Percentiles rank a stretch among this genome's conserved stretches.
phyloP scores from a whole-genome alignment of 345 rosid species.

The Aquilaria malaccensis region DNA sequence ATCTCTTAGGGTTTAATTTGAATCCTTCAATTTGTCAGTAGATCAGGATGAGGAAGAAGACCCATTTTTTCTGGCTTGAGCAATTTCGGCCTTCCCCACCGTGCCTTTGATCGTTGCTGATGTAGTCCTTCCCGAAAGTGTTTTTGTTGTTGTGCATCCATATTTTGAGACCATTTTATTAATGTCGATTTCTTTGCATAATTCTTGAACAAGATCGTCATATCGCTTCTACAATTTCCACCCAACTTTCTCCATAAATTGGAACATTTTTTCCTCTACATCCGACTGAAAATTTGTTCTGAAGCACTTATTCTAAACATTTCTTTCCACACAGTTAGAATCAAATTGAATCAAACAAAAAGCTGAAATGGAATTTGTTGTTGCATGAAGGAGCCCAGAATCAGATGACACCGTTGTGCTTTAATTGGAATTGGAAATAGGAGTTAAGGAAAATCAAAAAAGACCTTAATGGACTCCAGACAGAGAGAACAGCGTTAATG shows the following conservation, averaged over 20 bases:
- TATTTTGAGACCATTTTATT: slow-evolving; percentile 63
- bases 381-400: too few species aligned
- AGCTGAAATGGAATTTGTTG: too few species aligned
- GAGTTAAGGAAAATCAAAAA: too few species aligned
- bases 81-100: slow-evolving; percentile 6
- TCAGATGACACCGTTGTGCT: too few species aligned
- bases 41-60: slow-evolving; percentile 30
- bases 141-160: slow-evolving; percentile 94
- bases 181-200: slow-evolving; percentile 66
- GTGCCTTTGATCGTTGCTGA: background rate
- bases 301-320: slow-evolving; percentile 34
- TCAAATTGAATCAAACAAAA: too few species aligned
- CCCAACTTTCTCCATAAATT: slow-evolving; percentile 65
- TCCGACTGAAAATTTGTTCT: slow-evolving; percentile 59
- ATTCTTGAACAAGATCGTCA: slow-evolving; percentile 51
- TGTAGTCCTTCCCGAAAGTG: slow-evolving; percentile 33
- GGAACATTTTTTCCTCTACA: slow-evolving; percentile 57
- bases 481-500: too few species aligned
- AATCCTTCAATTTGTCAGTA: background rate
- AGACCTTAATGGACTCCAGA: too few species aligned
- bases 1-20: background rate
- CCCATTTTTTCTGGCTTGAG: slow-evolving; percentile 30
- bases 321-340: too few species aligned
- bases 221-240: slow-evolving; percentile 87
- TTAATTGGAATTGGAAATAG: too few species aligned